phyloP scores from a whole-genome alignment of 768 basidiomycete genomes.

The Tulasnella sp. region DNA sequence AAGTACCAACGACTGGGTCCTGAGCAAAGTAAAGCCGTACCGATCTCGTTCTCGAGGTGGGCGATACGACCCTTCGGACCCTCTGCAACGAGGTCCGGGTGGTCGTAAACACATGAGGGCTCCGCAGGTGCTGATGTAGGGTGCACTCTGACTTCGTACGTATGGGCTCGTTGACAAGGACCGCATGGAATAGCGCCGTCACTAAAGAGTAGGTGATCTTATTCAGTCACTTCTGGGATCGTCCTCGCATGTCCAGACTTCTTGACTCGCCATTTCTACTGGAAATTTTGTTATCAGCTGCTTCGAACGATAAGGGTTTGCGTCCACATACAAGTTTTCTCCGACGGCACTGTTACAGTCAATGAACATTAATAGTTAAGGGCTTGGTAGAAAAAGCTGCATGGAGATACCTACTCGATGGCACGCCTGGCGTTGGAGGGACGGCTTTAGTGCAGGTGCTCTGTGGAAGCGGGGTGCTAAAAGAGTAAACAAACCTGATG shows the following conservation, averaged over 20 bases:
- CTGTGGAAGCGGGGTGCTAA: background rate
- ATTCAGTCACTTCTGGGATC: background rate
- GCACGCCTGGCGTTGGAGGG: background rate
- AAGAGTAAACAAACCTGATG: slow-evolving; percentile 12
- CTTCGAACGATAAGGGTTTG: background rate
- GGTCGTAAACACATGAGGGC: slow-evolving; percentile 16
- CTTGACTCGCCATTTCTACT: background rate
- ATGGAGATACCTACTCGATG: background rate
- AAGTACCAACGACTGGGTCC: background rate
- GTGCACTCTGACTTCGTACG: slow-evolving; percentile 1
- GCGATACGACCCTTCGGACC: slow-evolving; percentile 20
- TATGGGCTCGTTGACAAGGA: slow-evolving; percentile 11
- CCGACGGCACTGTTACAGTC: background rate
- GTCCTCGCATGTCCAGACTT: background rate
- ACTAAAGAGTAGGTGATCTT: background rate
- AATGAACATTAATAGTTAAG: background rate
- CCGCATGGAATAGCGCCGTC: slow-evolving; percentile 15
- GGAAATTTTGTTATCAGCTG: background rate
- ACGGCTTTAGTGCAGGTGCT: background rate
- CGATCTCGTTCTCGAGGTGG: background rate
- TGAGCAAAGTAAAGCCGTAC: background rate
- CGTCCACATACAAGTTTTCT: background rate
- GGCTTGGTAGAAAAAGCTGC: background rate
- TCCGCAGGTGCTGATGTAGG: background rate
- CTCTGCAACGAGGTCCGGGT: slow-evolving; percentile 23